Evolutionary conservation across 208 protist species (phyloP), one percentile per base, ranked within the genome.

Genomic region (Vickermania ingenoplastis): DNA sequence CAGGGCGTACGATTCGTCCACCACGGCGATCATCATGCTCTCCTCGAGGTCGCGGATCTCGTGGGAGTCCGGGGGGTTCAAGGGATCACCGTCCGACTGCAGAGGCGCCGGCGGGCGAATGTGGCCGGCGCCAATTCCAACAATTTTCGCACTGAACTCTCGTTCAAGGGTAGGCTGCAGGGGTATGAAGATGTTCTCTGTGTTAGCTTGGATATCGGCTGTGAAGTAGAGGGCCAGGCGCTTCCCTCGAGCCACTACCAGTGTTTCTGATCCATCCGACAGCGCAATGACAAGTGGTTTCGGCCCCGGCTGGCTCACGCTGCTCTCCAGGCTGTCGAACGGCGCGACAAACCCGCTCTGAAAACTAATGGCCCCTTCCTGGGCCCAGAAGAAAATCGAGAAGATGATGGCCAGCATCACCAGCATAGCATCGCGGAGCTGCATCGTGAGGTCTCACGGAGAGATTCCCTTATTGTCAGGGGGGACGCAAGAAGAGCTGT

Each of bases 311-410:
- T 88, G 78, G 7, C 88, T 58, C 5, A 92, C 65, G 7, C 91
- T 36, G n/a, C 84, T 83, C 61, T 86, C 89, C 30, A 75, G 58
- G 66, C 82, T 77, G 0, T 86, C 61, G 50, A 59, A 52, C 17
- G 66, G 29, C 14, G 62, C 67, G 17, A 81, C 26, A 59, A 91
- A 92, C 14, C 73, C 71, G 11, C 69, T 70, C 61, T 79, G 77
- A 25, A 91, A 75, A 30, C 66, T 71, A 36, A 95, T 41, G 24
- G 78, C 67, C 25, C 79, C 78, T 48, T 95, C 84, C 60, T 91
- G 89, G 21, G 69, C 79, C 85, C 89, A 95, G 31, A 70, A 80
- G 56, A 92, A 75, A 51, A 91, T 86, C 60, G 72, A 86, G 66
- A 77, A 83, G 49, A 85, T 50, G 31, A 91, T 70, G 23, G 82